Percentiles rank a stretch among this genome's conserved stretches.
phyloP scores from a whole-genome alignment of 352 stramenopile genomes.

The Ophiocytium majus region DNA sequence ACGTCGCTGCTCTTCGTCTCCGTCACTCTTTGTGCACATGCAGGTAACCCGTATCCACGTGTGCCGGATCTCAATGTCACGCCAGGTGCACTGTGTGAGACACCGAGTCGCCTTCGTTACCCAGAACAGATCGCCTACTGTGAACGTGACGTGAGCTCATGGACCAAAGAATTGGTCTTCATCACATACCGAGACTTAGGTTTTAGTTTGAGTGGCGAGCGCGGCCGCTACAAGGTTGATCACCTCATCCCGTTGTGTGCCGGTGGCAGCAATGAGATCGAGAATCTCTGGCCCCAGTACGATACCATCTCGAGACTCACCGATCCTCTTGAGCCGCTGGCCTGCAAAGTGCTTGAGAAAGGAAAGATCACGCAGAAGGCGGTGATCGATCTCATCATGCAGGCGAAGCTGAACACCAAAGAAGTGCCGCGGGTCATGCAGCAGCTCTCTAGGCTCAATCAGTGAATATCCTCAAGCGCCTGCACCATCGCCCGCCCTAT shows the following conservation, averaged over 20 bases:
- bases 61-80: background rate
- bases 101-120: background rate
- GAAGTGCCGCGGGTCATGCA: background rate
- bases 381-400: background rate
- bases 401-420: background rate
- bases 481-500: background rate
- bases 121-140: conserved; percentile 11
- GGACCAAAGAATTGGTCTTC: conserved; percentile 10
- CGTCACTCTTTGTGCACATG: background rate
- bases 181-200: background rate
- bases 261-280: background rate
- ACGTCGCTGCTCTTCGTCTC: background rate
- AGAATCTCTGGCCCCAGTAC: conserved; percentile 15
- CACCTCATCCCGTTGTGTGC: conserved; percentile 1
- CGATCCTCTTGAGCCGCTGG: background rate
- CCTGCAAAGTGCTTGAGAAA: background rate
- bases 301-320: background rate
- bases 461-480: background rate
- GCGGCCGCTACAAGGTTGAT: background rate
- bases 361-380: conserved; percentile 7
- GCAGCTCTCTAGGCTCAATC: background rate
- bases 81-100: background rate
- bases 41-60: background rate
- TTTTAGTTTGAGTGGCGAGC: conserved; percentile 1
- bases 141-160: background rate